A percentile compares a stretch with the other conserved stretches of the same genome.
Evolutionary conservation across 352 stramenopile genomes (phyloP).

Genomic region (Globisporangium echinulatum): DNA sequence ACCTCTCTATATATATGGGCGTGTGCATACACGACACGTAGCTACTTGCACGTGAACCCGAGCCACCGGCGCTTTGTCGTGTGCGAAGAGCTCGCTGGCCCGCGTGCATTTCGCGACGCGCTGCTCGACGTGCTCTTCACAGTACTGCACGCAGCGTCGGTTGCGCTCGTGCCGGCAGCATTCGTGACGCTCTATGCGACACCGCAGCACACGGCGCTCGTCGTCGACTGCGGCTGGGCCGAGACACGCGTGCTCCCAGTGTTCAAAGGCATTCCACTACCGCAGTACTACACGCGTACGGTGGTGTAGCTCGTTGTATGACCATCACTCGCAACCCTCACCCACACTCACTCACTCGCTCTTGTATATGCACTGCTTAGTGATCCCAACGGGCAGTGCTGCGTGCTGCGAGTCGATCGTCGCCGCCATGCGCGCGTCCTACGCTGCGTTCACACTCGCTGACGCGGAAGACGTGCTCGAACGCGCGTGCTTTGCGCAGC

Average conservation of each 20-base stretch:
- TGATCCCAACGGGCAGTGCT: constrained; percentile 32
- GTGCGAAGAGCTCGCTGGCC: constrained; percentile 69
- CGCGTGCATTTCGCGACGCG: constrained; percentile 52
- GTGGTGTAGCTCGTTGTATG: no score
- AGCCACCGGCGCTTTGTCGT: constrained; percentile 68
- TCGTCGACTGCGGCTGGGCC: constrained; percentile 72
- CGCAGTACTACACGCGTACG: constrained; percentile 61
- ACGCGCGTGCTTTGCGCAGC: constrained; percentile 68
- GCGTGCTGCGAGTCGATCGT: constrained; percentile 38
- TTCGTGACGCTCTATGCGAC: constrained; percentile 66
- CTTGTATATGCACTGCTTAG: constrained; percentile 14
- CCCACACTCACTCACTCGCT: no score
- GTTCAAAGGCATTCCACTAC: constrained; percentile 77
- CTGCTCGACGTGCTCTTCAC: constrained; percentile 58
- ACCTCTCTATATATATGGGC: not conserved
- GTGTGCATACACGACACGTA: constrained; percentile 8
- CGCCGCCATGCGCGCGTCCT: constrained; percentile 17
- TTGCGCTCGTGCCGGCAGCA: constrained; percentile 63
- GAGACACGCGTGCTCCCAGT: constrained; percentile 74
- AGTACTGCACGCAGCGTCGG: constrained; percentile 53
- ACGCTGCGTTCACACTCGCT: constrained; percentile 12
- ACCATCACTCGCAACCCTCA: no score
- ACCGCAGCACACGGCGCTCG: constrained; percentile 61
- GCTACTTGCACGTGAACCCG: constrained; percentile 65
- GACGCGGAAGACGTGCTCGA: constrained; percentile 63